Base-by-base conservation (phyloP, 768 basidiomycete genomes). In the Amanita pallidorosea region DNA sequence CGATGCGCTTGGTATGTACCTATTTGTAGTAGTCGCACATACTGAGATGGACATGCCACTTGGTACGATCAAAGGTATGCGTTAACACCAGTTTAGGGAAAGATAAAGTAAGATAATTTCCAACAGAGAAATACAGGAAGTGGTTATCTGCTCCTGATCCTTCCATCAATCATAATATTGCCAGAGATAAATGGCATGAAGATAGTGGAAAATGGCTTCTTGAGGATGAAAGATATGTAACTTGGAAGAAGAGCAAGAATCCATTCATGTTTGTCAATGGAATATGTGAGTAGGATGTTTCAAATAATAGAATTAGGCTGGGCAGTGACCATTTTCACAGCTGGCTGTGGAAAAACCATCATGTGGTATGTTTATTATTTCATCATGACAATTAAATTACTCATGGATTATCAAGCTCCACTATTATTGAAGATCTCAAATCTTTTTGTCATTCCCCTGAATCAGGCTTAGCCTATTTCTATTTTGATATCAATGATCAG, bases 281-380 rank as follows among this genome's bases (percentile, higher is more conserved):
- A 7, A 45, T 45, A 12, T 45, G 43, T 45, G n/a, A 29, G 43
- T 31, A 7, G 8, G 5, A 15, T 25, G n/a, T 15, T n/a, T 8
- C 31, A 31, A 18, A 41, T 11, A 18, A 41, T 11, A 9, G 8
- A 29, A 4, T 1, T 13, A 8, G 9, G 13, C 5, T 29, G 6
- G 7, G 2, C 29, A 6, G 9, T n/a, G 25, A 29, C 13, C 1
- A 45, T 17, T 13, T 13, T 25, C 9, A 27, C n/a, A 47, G 45
- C 45, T 47, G 45, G 45, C 7, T 47, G 45, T 47, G 45, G 45
- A 36, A 47, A 47, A 20, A 47, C 45, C 34, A 20, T 47, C 8
- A 36, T 47, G 15, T 47, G 45, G 45, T 47, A 34, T 22, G 34
- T 36, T 18, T 3, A 15, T 34, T 4, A 9, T 15, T 22, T 13